phyloP scores from a whole-genome alignment of 768 basidiomycete genomes.

The Calocera viscosa region DNA sequence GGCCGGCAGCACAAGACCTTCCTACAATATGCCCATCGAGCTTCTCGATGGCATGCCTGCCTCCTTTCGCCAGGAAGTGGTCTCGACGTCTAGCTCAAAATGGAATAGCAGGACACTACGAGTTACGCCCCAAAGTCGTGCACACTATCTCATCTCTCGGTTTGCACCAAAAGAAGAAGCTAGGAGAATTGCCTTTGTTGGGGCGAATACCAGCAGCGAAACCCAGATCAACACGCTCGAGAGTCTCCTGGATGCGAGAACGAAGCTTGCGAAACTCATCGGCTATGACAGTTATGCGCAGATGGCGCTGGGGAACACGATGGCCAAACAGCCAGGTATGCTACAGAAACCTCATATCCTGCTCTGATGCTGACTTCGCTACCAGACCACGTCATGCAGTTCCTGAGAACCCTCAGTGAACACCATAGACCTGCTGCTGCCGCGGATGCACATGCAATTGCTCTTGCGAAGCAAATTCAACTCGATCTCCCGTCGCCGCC shows the following conservation, averaged over 20 bases:
- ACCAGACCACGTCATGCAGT: constrained; percentile 72
- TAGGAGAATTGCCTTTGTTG: constrained; percentile 68
- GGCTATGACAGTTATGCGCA: constrained; percentile 78
- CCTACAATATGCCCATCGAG: constrained; percentile 54
- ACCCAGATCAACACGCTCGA: constrained; percentile 72
- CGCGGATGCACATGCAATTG: constrained; percentile 50
- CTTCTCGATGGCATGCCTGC: constrained; percentile 36
- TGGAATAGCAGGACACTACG: constrained; percentile 11
- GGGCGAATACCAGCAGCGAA: constrained; percentile 60
- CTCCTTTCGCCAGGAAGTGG: not conserved
- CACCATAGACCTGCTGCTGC: constrained; percentile 70
- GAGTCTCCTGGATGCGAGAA: constrained; percentile 57
- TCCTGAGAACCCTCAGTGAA: constrained; percentile 67
- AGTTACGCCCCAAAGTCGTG: not conserved
- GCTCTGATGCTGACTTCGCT: not conserved
- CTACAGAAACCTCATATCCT: constrained; percentile 8
- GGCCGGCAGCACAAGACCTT: constrained; percentile 47
- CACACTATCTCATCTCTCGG: constrained; percentile 65
- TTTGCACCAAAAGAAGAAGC: constrained; percentile 77
- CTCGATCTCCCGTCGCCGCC: constrained; percentile 35
- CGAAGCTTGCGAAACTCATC: constrained; percentile 69
- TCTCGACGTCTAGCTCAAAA: not conserved
- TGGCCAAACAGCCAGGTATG: constrained; percentile 87
- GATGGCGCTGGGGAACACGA: constrained; percentile 84
- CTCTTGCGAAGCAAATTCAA: constrained; percentile 57